Evolutionary conservation across 2,329 filamentous ascomycete genomes (phyloP).

Genomic region (Chrysoporthe cubensis): DNA sequence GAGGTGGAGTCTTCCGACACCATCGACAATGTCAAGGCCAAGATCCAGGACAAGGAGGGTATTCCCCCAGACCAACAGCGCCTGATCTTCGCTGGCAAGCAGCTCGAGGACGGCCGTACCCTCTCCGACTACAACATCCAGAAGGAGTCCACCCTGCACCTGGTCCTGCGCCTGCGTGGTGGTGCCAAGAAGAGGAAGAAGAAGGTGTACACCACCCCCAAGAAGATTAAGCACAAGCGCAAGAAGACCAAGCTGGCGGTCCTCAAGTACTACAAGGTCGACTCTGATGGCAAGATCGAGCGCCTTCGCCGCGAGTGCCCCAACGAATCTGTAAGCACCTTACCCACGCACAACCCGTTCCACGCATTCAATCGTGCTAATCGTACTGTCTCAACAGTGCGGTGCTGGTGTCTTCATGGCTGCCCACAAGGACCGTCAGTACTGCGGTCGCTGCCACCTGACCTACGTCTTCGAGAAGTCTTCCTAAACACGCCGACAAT

Average conservation of each 20-base stretch:
- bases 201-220: constrained; percentile 99
- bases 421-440: constrained; percentile 99
- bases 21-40: constrained; percentile 99
- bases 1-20: constrained; percentile 99
- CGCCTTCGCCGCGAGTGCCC: constrained; percentile 98
- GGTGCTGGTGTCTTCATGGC: constrained; percentile 99
- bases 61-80: constrained; percentile 99
- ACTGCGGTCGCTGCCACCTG: constrained; percentile 79
- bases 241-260: constrained; percentile 99
- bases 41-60: constrained; percentile 98
- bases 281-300: constrained; percentile 99
- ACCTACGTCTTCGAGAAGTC: constrained; percentile 75
- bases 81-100: constrained; percentile 99
- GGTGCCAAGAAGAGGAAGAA: constrained; percentile 99
- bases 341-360: accelerated
- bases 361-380: constrained; percentile 38
- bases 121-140: constrained; percentile 99
- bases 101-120: constrained; percentile 98
- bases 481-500: constrained; percentile 44
- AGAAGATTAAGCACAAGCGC: constrained; percentile 99
- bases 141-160: constrained; percentile 99
- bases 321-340: constrained; percentile 73
- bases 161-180: constrained; percentile 97
- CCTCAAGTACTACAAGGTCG: constrained; percentile 99
- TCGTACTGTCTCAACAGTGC: constrained; percentile 62